Evolutionary conservation across 2,329 filamentous ascomycete genomes (phyloP), one percentile per base, ranked within the genome.

Genomic region (Biscogniauxia sp.): DNA sequence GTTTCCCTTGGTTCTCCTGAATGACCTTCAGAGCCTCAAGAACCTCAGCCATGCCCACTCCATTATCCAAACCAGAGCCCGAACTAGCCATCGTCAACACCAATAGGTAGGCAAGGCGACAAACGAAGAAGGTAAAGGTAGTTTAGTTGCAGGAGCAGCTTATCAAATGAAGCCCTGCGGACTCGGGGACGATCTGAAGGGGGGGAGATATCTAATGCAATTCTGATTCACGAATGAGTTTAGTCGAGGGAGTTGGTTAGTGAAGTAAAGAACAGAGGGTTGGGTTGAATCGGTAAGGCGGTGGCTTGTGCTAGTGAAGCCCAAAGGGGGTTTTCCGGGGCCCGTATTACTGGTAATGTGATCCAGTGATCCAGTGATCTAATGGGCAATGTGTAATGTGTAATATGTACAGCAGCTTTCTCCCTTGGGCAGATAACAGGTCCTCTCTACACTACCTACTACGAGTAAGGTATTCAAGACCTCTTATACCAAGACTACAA

Each of bases 11-110:
- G 59, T 64, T 66, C 53, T 73, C 69, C 50, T 72, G 70, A 19
- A 73, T 72, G 17, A 56, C 54, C 63, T 67, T 71, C 53, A 73
- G 53, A 32, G 64, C 69, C 55, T 70, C 61, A 54, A 73, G 67
- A 54, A 73, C 64, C 57, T 71, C 68, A n/a, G 63, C 61, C 69
- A 71, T 68, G 53, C 63, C 57, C 51, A 64, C 66, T 55, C 52
- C 63, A 54, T 60, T 61, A 9, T 61, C 64, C 37, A 61, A 58
- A 20, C 61, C 59, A 23, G 68, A 66, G 55, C 53, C 65, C 45
- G 67, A 65, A 58, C 62, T 68, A 23, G 70, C 63, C 71, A 73
- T 73, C 51, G 53, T 68, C 53, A 62, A 52, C 55, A 59, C 57
- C 26, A 41, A 53, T 50, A 37, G 37, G 28, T 37, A 28, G 32